Percentiles rank a stretch among this genome's conserved stretches.
phyloP scores from a whole-genome alignment of 2,329 filamentous ascomycete genomes.

The Claviceps sp. region DNA sequence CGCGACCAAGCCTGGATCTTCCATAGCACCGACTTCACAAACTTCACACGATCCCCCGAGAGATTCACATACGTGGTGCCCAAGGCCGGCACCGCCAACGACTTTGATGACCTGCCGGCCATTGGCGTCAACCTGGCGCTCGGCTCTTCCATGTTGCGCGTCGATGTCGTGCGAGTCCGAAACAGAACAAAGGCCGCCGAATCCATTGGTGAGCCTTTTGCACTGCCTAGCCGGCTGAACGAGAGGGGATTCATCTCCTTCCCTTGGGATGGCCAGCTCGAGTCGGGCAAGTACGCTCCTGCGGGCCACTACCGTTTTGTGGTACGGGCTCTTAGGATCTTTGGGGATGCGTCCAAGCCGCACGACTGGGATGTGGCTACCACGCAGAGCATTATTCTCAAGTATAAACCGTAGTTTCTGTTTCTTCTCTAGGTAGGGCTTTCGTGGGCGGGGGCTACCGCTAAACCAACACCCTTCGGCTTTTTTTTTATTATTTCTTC shows the following conservation, averaged over 20 bases:
- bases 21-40: constrained; percentile 16
- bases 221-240: constrained; percentile 22
- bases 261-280: constrained; percentile 31
- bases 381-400: constrained; percentile 28
- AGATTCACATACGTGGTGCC: constrained; percentile 28
- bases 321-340: constrained; percentile 33
- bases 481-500: no score
- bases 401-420: constrained; percentile 17
- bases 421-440: no score
- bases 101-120: neutral
- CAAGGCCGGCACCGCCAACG: constrained; percentile 19
- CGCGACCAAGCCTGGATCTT: constrained; percentile 12
- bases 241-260: constrained; percentile 4
- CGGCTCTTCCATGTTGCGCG: constrained; percentile 28
- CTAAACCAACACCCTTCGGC: no score
- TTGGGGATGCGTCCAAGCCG: constrained; percentile 27
- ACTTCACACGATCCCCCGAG: constrained; percentile 10
- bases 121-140: constrained; percentile 23
- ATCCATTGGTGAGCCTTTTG: constrained; percentile 25
- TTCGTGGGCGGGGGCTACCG: no score
- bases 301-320: constrained; percentile 34
- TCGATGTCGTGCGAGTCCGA: constrained; percentile 25
- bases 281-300: constrained; percentile 30
- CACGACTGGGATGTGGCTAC: constrained; percentile 32
- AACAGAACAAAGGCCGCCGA: constrained; percentile 13